phyloP scores from a whole-genome alignment of 148 eudicot species.

The Fagopyrum tataricum region DNA sequence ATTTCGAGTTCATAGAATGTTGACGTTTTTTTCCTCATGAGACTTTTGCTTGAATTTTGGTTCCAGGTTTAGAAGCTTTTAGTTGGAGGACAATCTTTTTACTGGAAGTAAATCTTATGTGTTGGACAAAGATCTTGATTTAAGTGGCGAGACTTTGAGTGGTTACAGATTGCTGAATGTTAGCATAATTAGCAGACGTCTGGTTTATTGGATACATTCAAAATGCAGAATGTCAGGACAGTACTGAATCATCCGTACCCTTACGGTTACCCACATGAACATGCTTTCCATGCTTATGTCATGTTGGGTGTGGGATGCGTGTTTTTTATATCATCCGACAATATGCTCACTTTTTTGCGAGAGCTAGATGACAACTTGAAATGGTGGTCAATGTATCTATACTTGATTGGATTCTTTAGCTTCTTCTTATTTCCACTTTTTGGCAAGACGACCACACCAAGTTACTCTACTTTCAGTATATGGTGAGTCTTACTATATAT shows the following conservation, averaged over 20 bases:
- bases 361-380: constrained; percentile 86
- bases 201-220: constrained; percentile 70
- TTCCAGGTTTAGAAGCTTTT: constrained; percentile 12
- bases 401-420: constrained; percentile 94
- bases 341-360: constrained; percentile 85
- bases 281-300: constrained; percentile 87
- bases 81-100: constrained; percentile 5
- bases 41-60: not conserved
- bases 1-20: not conserved
- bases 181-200: constrained; percentile 46
- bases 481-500: constrained; percentile 46
- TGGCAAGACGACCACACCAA: constrained; percentile 93
- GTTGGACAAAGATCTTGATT: not conserved
- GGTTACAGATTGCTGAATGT: constrained; percentile 32
- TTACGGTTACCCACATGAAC: constrained; percentile 72
- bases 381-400: constrained; percentile 98
- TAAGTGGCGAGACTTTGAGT: constrained; percentile 16
- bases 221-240: constrained; percentile 84
- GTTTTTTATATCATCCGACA: constrained; percentile 92
- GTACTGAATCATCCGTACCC: constrained; percentile 80
- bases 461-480: constrained; percentile 91
- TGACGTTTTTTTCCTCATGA: not conserved
- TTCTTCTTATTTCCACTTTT: constrained; percentile 97
- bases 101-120: constrained; percentile 1
- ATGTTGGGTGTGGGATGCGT: constrained; percentile 91